Base-by-base conservation (phyloP, 805 yeast genomes). In the Candida nitratophila region DNA sequence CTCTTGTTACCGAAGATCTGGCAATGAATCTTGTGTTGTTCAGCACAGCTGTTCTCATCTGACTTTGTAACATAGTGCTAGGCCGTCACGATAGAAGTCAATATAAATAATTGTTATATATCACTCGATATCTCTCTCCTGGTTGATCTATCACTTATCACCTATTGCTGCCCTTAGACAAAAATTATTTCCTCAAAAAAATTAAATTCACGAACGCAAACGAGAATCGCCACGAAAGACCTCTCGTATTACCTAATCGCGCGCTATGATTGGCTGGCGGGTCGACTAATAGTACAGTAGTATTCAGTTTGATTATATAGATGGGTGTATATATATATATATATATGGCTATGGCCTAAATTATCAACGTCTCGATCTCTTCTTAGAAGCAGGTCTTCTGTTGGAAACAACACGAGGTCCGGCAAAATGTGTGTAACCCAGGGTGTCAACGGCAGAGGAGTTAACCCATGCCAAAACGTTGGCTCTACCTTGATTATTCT, bases 391-490 rank as follows among this genome's bases (percentile, higher is more conserved):
- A 2, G 16, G 14, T 14, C 15, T 14, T 27, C 49, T 49, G 45
- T 51, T 47, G 41, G 49, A 43, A 43, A 45, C 51, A 35, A 41
- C 47, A 34, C 49, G 52, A 2, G 61, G 59, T 1, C 85, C 86
- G 15, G 78, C 84, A 48, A 76, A 80, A 47, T 80, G 77, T 0
- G 73, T 62, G 47, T 70, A 68, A 4, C 79, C 85, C 15, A 69
- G 61, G 35, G 60, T 57, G 12, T 77, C 82, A 15, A 72, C 50
- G 1, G 86, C 85, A 16, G 69, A 62, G 9, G 78, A 70, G 52
- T 81, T 81, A 22, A 78, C 79, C 86, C 87, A 81, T 45, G 76
- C 78, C 2, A 70, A 55, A 29, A 79, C 77, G 42, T 81, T 60
- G 19, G 66, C 64, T 41, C 65, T 53, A 46, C 69, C 77, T 43